Conservation (phyloP, 148 eudicot genomes). For the Arctostaphylos glauca region DNA sequence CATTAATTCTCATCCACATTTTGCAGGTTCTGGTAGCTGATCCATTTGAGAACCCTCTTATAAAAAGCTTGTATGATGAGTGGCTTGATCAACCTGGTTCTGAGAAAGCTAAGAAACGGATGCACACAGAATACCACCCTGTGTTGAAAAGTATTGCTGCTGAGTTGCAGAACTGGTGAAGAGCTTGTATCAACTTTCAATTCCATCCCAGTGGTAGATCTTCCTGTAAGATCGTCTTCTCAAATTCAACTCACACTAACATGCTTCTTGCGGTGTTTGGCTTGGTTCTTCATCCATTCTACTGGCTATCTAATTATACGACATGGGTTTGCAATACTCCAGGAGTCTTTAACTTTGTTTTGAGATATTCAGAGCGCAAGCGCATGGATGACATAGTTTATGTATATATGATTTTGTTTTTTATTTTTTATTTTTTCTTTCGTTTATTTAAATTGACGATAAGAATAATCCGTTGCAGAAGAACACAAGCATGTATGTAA, state of each 20-base stretch:
- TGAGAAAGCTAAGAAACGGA: constrained; percentile 66
- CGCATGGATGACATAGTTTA: background rate
- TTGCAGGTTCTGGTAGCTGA: constrained; percentile 61
- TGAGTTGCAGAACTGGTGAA: constrained; percentile 85
- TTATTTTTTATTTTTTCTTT: background rate
- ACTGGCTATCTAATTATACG: constrained; percentile 1
- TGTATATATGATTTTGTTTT: constrained; percentile 11
- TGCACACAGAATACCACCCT: constrained; percentile 90
- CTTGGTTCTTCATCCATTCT: background rate
- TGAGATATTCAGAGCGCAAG: background rate
- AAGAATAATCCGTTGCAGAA: background rate
- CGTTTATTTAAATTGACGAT: background rate
- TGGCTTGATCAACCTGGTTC: constrained; percentile 92
- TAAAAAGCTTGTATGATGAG: constrained; percentile 60
- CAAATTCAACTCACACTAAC: background rate
- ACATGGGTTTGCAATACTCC: constrained; percentile 9
- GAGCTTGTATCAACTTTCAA: background rate
- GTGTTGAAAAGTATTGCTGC: constrained; percentile 75
- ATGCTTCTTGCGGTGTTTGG: background rate
- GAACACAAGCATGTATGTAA: background rate
- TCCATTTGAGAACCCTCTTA: constrained; percentile 76
- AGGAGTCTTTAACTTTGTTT: background rate
- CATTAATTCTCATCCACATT: constrained; percentile 9
- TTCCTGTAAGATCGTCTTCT: background rate
- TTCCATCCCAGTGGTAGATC: background rate